phyloP scores from a whole-genome alignment of 371 early-diverging fungal species.

The Batkoa obscura region DNA sequence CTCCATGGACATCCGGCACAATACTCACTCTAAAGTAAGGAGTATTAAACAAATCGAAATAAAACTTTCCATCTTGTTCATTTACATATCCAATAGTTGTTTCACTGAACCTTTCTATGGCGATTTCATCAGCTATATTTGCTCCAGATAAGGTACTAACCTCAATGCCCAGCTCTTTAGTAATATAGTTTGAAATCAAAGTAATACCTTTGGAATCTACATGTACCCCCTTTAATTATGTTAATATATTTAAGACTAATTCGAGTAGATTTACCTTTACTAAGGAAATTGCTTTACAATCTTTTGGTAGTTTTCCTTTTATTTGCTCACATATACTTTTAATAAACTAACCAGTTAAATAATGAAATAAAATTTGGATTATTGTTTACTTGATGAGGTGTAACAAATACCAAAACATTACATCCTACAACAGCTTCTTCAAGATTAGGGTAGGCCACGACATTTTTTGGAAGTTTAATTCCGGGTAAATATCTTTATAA shows the following conservation, averaged over 20 bases:
- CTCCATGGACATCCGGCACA: constrained; percentile 72
- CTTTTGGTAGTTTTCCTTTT: constrained; percentile 39
- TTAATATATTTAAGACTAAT: not conserved
- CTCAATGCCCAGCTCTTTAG: constrained; percentile 50
- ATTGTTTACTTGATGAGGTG: constrained; percentile 66
- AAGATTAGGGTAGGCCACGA: constrained; percentile 73
- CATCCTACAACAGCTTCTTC: constrained; percentile 57
- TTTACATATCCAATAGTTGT: constrained; percentile 72
- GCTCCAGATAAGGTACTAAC: constrained; percentile 91
- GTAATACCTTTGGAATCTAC: constrained; percentile 49
- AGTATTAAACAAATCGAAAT: constrained; percentile 68
- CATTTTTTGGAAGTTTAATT: constrained; percentile 67
- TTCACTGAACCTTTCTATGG: constrained; percentile 86
- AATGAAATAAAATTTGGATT: not conserved
- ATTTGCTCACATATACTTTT: constrained; percentile 62
- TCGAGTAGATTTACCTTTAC: constrained; percentile 43
- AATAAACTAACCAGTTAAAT: constrained; percentile 41
- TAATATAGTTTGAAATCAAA: constrained; percentile 76
- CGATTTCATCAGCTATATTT: constrained; percentile 97
- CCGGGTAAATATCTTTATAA: constrained; percentile 55
- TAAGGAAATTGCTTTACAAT: constrained; percentile 78
- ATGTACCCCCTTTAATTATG: constrained; percentile 42
- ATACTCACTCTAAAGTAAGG: constrained; percentile 70
- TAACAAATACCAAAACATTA: constrained; percentile 82
- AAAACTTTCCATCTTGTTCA: constrained; percentile 47